These are phyloP conservation scores for Candida glaebosa DNA, from an alignment of 805 yeast genomes.

Conservation along the genomic window DNA sequence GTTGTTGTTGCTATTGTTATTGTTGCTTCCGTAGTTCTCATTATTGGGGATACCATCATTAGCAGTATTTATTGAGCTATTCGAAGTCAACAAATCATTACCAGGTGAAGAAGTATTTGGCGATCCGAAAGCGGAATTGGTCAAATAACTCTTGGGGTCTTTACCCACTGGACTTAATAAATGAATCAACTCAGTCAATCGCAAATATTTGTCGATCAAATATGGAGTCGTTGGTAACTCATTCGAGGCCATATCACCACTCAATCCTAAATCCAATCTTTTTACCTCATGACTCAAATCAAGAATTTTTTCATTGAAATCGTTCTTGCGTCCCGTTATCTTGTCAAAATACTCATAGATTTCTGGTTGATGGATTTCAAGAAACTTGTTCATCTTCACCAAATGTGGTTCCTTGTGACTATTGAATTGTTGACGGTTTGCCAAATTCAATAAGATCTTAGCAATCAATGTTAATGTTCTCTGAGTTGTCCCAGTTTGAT, in stretches of 20 bases:
- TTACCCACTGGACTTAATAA: conserved; percentile 24
- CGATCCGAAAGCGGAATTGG: neutral
- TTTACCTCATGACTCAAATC: conserved; percentile 55
- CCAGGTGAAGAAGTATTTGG: conserved; percentile 1
- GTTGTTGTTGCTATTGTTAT: neutral
- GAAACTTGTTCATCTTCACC: conserved; percentile 64
- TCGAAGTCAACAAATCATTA: conserved; percentile 1
- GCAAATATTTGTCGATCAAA: conserved; percentile 60
- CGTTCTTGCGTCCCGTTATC: conserved; percentile 67
- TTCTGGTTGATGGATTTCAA: conserved; percentile 54
- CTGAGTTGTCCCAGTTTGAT: conserved; percentile 68
- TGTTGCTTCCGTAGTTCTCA: neutral
- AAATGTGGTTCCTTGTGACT: conserved; percentile 84
- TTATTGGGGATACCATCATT: neutral
- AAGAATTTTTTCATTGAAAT: conserved; percentile 55
- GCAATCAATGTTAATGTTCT: conserved; percentile 80
- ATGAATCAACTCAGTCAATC: conserved; percentile 56
- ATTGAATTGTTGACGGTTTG: conserved; percentile 68
- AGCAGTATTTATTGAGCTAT: conserved; percentile 1
- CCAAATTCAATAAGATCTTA: conserved; percentile 72
- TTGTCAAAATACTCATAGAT: conserved; percentile 67
- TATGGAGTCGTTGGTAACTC: conserved; percentile 70
- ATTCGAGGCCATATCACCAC: conserved; percentile 45
- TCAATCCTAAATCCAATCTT: conserved; percentile 54
- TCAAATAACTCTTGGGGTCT: neutral